phyloP scores from a whole-genome alignment of 306 rosid genomes.

The Inga leiocalycina region DNA sequence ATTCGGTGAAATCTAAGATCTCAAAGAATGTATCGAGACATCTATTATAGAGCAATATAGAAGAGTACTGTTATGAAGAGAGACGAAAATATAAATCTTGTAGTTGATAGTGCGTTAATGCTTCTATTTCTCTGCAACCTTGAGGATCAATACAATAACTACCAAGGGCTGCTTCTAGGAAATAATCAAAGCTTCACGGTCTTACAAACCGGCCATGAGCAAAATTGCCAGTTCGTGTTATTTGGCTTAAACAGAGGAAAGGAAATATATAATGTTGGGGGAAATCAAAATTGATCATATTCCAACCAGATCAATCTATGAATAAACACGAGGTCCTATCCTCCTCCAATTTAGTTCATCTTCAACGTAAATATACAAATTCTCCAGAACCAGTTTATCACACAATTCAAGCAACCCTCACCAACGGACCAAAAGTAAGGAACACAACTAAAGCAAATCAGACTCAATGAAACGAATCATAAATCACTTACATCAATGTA shows the following conservation, averaged over 20 bases:
- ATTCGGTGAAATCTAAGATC: background rate
- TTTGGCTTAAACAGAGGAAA: background rate
- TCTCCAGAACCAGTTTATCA: background rate
- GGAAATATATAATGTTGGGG: background rate
- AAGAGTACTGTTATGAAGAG: background rate
- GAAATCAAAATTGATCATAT: background rate
- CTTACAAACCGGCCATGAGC: background rate
- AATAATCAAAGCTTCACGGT: background rate
- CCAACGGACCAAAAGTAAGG: background rate
- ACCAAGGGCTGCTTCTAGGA: background rate
- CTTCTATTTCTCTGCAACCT: background rate
- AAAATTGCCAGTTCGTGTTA: background rate
- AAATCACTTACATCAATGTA: slow-evolving; percentile 59
- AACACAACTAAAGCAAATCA: background rate
- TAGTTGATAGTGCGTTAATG: background rate
- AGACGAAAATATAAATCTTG: background rate
- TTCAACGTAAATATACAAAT: background rate
- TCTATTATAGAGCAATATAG: slow-evolving; percentile 9
- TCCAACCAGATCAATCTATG: background rate
- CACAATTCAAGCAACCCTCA: background rate
- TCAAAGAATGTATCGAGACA: background rate
- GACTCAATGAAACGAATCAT: background rate
- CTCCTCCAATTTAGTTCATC: background rate
- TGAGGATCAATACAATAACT: background rate
- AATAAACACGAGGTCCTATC: background rate